Percentiles rank a stretch among this genome's conserved stretches.
Conservation (phyloP, 768 basidiomycete genomes). For the Podaxis sp. region DNA sequence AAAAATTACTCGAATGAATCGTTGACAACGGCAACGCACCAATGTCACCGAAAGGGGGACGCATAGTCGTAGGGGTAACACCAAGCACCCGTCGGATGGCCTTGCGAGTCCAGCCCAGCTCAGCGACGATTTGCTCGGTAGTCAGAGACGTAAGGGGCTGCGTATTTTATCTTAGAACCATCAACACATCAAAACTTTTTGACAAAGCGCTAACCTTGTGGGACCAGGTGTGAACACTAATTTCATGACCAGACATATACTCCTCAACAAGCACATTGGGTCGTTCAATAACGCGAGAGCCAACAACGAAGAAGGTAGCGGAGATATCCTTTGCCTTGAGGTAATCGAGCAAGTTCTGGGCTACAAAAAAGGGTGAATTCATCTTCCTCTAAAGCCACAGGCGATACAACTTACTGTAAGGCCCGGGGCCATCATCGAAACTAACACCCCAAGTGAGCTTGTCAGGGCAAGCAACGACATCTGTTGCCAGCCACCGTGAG, state of each 20-base stretch:
- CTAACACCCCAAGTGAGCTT: slow-evolving; percentile 78
- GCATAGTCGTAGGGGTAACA: slow-evolving; percentile 76
- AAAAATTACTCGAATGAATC: background rate
- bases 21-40: slow-evolving; percentile 33
- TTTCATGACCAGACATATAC: slow-evolving; percentile 79
- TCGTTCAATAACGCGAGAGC: slow-evolving; percentile 79
- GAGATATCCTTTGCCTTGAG: slow-evolving; percentile 59
- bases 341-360: slow-evolving; percentile 70
- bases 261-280: slow-evolving; percentile 76
- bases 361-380: slow-evolving; percentile 13
- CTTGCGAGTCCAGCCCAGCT: slow-evolving; percentile 90
- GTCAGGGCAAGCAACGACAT: slow-evolving; percentile 69
- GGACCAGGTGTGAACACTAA: slow-evolving; percentile 90
- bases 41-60: slow-evolving; percentile 83
- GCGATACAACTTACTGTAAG: slow-evolving; percentile 60
- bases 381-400: slow-evolving; percentile 3
- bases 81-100: slow-evolving; percentile 76
- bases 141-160: slow-evolving; percentile 69
- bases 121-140: slow-evolving; percentile 85
- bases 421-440: slow-evolving; percentile 87
- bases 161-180: background rate
- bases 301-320: slow-evolving; percentile 92
- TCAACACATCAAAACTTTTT: background rate
- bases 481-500: slow-evolving; percentile 21
- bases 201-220: slow-evolving; percentile 52